Conservation (phyloP, 2,329 filamentous ascomycete species). For the Fusarium nematophilum region DNA sequence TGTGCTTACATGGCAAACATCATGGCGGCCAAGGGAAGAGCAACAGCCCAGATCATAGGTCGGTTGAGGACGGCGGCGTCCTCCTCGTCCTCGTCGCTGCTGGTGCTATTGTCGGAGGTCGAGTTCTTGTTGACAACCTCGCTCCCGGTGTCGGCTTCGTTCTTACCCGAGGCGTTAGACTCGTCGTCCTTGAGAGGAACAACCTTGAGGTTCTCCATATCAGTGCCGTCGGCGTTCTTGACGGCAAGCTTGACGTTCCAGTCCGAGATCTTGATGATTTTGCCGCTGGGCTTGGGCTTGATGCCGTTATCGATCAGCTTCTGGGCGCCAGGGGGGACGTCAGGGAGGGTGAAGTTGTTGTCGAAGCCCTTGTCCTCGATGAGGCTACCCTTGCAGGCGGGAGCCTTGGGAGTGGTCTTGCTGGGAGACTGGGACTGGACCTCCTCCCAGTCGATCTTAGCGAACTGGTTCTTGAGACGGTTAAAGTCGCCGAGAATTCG, state of each 20-base stretch:
- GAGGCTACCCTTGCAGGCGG: slow-evolving; percentile 72
- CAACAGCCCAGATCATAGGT: slow-evolving; percentile 49
- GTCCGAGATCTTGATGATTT: slow-evolving; percentile 75
- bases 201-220: slow-evolving; percentile 60
- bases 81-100: slow-evolving; percentile 39
- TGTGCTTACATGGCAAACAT: slow-evolving; percentile 46
- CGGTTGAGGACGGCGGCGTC: slow-evolving; percentile 44
- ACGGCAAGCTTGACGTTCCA: slow-evolving; percentile 66
- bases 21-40: slow-evolving; percentile 49
- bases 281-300: slow-evolving; percentile 69
- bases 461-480: slow-evolving; percentile 80
- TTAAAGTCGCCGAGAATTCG: slow-evolving; percentile 74
- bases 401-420: slow-evolving; percentile 62
- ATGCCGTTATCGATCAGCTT: slow-evolving; percentile 83
- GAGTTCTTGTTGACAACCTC: slow-evolving; percentile 37
- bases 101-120: slow-evolving; percentile 29
- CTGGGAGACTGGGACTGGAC: slow-evolving; percentile 73
- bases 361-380: slow-evolving; percentile 77
- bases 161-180: slow-evolving; percentile 59
- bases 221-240: slow-evolving; percentile 54
- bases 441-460: slow-evolving; percentile 75
- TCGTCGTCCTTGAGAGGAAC: slow-evolving; percentile 57
- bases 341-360: slow-evolving; percentile 82
- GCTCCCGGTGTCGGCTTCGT: slow-evolving; percentile 51
- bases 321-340: slow-evolving; percentile 73